Base-by-base conservation (phyloP, 352 stramenopile genomes). In the Phytopythium chamaehyphon region DNA sequence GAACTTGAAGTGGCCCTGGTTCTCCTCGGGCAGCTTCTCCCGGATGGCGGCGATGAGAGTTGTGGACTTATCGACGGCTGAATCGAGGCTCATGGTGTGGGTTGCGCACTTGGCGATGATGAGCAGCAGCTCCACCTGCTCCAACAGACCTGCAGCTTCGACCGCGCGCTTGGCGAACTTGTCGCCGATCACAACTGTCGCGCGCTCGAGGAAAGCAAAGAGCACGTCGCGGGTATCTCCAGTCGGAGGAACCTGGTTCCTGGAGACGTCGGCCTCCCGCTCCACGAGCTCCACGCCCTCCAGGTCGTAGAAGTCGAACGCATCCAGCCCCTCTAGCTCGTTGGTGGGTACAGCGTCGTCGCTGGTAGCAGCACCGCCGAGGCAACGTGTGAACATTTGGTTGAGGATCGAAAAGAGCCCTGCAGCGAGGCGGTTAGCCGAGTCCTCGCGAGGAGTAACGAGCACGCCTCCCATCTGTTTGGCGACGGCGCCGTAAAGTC, bases 41-140 rank as follows among this genome's bases (percentile, higher is more conserved):
- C 57, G 47, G 42, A 88, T 83, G 65, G 69, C 82, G 5, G 53
- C 38, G 15, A 86, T 55, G 18, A 88, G 58, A 2, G 47, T 21
- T 7, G 37, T 69, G 2, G 66, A 47, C 4, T 67, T 69, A 5
- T 76, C 61, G 11, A 86, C 47, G 18, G 74, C 75, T 3, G 64
- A 62, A 24, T 83, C 72, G 55, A 73, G 72, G 35, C 64, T 53
- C 36, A 88, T 58, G 8, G 57, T 74, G 18, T 64, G 61, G 0
- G 70, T 68, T 26, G 83, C 44, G 7, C 68, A 79, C 66, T 88
- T 81, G 11, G 74, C 72, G 28, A 85, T 59, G 6, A 76, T 71
- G 1, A 88, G 67, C 51, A 86, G 35, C 40, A 88, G 54, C 60
- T 88, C 72, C 10, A 88, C 67, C 43, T 88, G 76, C 35, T 88